Evolutionary conservation across 2,329 filamentous ascomycete genomes (phyloP).

Genomic region (Cercospora sp.): DNA sequence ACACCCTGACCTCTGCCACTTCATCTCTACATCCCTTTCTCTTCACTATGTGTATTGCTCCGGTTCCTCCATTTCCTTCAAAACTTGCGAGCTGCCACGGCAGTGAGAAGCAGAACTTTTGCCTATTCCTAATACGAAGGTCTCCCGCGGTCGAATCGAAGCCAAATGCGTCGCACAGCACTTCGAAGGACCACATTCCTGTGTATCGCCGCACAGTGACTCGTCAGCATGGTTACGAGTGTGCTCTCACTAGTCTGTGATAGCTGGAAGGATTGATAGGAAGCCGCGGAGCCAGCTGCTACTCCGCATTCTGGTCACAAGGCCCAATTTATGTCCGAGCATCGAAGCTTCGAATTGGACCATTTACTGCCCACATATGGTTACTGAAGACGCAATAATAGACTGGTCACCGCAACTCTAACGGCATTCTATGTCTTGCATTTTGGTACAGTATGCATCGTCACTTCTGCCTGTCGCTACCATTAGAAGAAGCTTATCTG

Average conservation of each 20-base stretch:
- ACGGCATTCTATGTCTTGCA: not conserved
- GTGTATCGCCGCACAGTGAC: not conserved
- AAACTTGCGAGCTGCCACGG: not conserved
- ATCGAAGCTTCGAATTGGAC: not conserved
- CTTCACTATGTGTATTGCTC: not conserved
- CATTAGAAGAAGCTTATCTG: conserved; percentile 1
- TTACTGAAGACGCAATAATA: not conserved
- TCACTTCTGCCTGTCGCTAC: not conserved
- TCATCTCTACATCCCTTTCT: not conserved
- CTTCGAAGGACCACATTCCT: not conserved
- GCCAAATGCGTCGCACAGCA: not conserved
- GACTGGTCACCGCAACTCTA: not conserved
- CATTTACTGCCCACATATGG: not conserved
- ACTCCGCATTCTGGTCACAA: not conserved
- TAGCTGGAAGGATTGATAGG: not conserved
- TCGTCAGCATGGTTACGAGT: not conserved
- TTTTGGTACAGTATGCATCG: not conserved
- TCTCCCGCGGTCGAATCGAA: not conserved
- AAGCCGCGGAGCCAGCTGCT: not conserved
- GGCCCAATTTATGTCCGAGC: not conserved
- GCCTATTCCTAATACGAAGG: not conserved
- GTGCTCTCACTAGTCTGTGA: not conserved
- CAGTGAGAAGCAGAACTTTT: not conserved
- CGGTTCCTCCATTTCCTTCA: not conserved
- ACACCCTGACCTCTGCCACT: not conserved